Conservation (phyloP, 73 alveolate genomes). For the Paramecium sexaurelia region DNA sequence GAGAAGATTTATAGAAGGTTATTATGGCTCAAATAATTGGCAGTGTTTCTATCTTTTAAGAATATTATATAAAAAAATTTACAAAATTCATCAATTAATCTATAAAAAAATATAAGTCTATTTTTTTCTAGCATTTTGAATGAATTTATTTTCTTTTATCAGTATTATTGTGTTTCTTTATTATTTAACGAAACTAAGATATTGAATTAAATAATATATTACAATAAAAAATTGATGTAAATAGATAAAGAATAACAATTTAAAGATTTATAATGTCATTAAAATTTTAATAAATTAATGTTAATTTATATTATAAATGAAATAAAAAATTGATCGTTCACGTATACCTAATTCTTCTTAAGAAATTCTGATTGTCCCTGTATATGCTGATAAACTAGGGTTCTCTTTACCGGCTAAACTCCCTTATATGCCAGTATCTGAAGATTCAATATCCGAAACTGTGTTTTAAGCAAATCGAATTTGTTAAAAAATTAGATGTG, state of each 20-base stretch:
- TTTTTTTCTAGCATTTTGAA: too few species aligned
- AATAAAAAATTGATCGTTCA: constrained; percentile 32
- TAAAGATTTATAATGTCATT: too few species aligned
- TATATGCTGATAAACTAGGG: constrained; percentile 1
- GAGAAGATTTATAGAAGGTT: constrained; percentile 67
- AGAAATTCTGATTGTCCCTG: constrained; percentile 6
- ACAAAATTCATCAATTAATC: too few species aligned
- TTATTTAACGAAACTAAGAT: too few species aligned
- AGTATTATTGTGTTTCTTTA: too few species aligned
- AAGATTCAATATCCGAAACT: neutral
- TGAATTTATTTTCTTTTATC: too few species aligned
- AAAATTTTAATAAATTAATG: too few species aligned
- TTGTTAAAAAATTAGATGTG: constrained; percentile 52
- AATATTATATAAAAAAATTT: too few species aligned
- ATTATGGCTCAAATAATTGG: constrained; percentile 83
- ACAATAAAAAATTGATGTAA: too few species aligned
- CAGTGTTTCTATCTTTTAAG: constrained; percentile 69
- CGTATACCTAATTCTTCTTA: neutral
- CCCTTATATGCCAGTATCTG: constrained; percentile 6
- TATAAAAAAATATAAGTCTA: too few species aligned
- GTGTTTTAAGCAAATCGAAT: constrained; percentile 27
- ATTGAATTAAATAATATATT: too few species aligned
- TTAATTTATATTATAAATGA: neutral
- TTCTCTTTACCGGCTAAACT: neutral
- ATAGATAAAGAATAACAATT: too few species aligned